Evolutionary conservation across 176 grass and related monocot genomes (phyloP).

Genomic region (Thalia dealbata): DNA sequence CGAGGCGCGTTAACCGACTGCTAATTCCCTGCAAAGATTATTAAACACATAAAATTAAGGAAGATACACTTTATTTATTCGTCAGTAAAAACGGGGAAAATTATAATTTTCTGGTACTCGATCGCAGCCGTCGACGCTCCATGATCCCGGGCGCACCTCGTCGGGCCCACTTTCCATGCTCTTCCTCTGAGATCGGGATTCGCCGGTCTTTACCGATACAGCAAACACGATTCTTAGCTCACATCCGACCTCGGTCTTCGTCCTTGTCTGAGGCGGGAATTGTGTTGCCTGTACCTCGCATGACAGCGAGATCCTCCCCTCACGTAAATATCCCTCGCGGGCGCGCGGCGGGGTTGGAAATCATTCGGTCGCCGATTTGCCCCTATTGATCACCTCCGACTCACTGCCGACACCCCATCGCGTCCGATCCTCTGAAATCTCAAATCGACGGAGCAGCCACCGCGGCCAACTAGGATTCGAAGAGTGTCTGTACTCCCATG

Average conservation of each 20-base stretch:
- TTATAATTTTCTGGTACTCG: neutral
- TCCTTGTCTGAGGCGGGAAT: neutral
- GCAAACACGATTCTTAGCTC: neutral
- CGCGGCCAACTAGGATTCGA: neutral
- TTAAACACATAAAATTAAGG: too few species aligned
- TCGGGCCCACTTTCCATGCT: too few species aligned
- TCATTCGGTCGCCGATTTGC: neutral
- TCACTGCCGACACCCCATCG: neutral
- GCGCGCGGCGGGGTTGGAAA: too few species aligned
- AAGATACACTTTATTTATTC: too few species aligned
- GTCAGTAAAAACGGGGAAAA: too few species aligned
- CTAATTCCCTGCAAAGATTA: too few species aligned
- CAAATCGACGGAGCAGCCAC: neutral
- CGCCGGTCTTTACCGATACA: neutral
- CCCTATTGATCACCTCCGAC: neutral
- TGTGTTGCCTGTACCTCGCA: too few species aligned
- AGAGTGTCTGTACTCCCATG: neutral
- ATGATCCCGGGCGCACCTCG: neutral
- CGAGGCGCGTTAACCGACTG: too few species aligned
- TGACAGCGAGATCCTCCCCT: too few species aligned
- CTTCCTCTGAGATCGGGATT: neutral
- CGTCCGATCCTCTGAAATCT: neutral
- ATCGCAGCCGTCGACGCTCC: neutral
- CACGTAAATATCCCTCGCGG: too few species aligned
- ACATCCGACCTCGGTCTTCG: neutral